Conservation (phyloP, 129 eudicot species). For the Flaveria sonorensis region DNA sequence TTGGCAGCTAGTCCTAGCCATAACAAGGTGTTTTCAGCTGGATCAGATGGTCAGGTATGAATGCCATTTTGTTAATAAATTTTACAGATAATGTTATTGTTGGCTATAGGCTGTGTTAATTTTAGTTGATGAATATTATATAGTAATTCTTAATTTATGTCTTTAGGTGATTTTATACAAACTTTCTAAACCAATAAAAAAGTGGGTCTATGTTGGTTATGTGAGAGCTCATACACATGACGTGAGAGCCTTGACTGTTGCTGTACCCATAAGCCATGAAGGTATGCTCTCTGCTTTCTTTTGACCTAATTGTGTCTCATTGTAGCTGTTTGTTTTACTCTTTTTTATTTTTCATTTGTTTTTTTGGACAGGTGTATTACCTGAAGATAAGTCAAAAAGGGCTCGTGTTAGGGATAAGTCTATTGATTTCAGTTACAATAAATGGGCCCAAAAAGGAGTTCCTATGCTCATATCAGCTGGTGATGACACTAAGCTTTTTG, state of each 20-base stretch:
- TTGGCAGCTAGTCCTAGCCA: constrained; percentile 81
- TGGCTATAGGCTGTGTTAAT: neutral
- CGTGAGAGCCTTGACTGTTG: constrained; percentile 79
- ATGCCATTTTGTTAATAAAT: neutral
- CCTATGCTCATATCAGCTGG: constrained; percentile 99
- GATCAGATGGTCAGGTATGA: constrained; percentile 95
- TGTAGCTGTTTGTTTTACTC: neutral
- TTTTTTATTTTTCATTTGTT: neutral
- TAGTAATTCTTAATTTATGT: constrained; percentile 1
- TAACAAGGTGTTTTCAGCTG: constrained; percentile 84
- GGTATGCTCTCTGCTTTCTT: constrained; percentile 39
- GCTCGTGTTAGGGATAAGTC: constrained; percentile 63
- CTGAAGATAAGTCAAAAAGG: constrained; percentile 57
- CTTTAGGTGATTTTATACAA: constrained; percentile 77
- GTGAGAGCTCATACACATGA: constrained; percentile 92
- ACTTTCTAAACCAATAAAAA: constrained; percentile 46
- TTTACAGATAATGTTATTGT: neutral
- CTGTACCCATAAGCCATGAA: constrained; percentile 81
- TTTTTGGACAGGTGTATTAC: constrained; percentile 47
- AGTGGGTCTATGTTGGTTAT: constrained; percentile 83
- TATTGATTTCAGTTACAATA: constrained; percentile 72
- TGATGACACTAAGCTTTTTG: constrained; percentile 91
- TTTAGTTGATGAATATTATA: neutral
- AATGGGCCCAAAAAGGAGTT: constrained; percentile 91
- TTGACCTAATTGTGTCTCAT: neutral